Conservation (phyloP, 208 protist genomes). For the Histomonas meleagridis region DNA sequence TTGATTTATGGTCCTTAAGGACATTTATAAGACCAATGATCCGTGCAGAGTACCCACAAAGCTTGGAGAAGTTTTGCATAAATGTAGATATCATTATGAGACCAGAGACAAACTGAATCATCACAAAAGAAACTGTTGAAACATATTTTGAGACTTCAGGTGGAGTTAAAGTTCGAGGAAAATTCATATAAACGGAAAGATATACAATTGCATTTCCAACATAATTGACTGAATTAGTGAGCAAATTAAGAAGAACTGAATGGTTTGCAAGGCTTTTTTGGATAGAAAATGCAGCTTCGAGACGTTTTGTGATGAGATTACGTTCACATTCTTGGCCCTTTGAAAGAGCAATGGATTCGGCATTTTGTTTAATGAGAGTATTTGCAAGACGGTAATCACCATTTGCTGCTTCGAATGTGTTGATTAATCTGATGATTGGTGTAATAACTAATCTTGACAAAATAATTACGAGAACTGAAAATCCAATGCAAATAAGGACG, state of each 20-base stretch:
- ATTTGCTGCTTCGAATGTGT: not conserved
- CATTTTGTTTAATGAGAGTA: slow-evolving; percentile 1
- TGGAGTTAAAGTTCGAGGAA: not conserved
- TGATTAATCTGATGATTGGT: not conserved
- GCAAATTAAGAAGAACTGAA: not conserved
- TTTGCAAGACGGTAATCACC: not conserved
- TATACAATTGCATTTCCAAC: not conserved
- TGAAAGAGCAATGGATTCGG: not conserved
- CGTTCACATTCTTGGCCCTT: not conserved
- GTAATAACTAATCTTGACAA: not conserved
- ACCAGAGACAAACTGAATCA: not conserved
- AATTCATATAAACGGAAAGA: not conserved
- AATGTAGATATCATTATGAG: not conserved
- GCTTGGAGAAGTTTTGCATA: not conserved
- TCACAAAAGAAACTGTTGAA: not conserved
- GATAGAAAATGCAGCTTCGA: not conserved
- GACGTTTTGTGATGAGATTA: not conserved
- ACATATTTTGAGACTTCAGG: not conserved
- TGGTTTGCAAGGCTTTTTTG: not conserved
- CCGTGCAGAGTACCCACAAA: not conserved
- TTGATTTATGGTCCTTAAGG: not conserved
- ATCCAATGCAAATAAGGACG: not conserved
- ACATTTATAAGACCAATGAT: not conserved
- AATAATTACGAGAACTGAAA: not conserved
- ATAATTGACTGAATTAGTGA: not conserved